Percentiles rank a stretch among this genome's conserved stretches.
phyloP scores from a whole-genome alignment of 1,284 basidiomycete genomes.

The Apiotrichum akiyoshidainum region DNA sequence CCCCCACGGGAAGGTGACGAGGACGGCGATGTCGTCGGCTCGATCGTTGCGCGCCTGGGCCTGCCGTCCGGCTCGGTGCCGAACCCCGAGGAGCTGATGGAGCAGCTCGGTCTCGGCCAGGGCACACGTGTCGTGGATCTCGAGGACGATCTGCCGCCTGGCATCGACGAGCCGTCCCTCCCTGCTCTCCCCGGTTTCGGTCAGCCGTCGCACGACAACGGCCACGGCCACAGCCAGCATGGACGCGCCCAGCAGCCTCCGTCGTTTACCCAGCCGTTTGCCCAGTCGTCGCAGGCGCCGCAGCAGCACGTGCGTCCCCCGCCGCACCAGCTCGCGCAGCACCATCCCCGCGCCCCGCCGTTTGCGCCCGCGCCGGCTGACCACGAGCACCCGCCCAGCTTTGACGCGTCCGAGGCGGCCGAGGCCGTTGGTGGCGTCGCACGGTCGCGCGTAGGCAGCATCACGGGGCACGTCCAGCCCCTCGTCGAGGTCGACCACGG shows the following conservation, averaged over 20 bases:
- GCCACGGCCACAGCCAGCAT: too few relatives aligned
- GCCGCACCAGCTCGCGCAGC: slow-evolving; percentile 3
- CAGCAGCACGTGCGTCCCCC: not conserved
- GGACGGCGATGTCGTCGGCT: slow-evolving; percentile 28
- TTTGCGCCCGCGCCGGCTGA: slow-evolving; percentile 35
- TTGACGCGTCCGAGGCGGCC: slow-evolving; percentile 47
- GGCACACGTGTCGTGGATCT: slow-evolving; percentile 49
- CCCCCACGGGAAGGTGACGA: slow-evolving; percentile 40
- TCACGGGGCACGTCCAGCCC: not conserved
- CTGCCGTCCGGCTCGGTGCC: slow-evolving; percentile 14
- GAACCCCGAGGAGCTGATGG: slow-evolving; percentile 39
- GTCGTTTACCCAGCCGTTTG: not conserved
- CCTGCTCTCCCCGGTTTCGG: slow-evolving; percentile 43
- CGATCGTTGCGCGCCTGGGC: slow-evolving; percentile 40
- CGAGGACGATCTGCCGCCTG: slow-evolving; percentile 50
- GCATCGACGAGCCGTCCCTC: slow-evolving; percentile 51
- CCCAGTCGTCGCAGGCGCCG: not conserved
- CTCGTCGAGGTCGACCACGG: slow-evolving; percentile 2
- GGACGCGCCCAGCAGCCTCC: too few relatives aligned
- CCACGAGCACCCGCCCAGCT: slow-evolving; percentile 38
- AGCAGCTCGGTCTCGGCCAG: slow-evolving; percentile 47
- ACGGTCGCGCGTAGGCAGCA: slow-evolving; percentile 11
- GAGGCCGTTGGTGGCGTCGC: slow-evolving; percentile 29
- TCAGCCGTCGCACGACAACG: slow-evolving; percentile 4
- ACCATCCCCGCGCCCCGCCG: slow-evolving; percentile 28